Evolutionary conservation across 257 asterid species (phyloP).

Genomic region (Misopates orontium): DNA sequence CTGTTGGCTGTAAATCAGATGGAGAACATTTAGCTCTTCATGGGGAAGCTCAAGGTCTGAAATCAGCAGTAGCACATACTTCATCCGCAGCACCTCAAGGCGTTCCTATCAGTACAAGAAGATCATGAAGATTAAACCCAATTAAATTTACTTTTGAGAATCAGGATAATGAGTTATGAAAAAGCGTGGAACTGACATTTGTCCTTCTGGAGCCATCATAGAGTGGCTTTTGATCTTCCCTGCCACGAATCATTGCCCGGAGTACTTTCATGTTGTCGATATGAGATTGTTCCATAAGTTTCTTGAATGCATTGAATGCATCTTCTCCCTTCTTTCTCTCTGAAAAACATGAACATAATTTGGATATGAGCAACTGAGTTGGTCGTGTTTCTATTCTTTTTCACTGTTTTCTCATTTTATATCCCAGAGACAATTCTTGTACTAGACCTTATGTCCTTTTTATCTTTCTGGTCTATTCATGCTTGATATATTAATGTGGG

Average conservation of each 20-base stretch:
- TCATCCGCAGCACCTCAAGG: conserved; percentile 61
- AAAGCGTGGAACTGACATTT: conserved; percentile 27
- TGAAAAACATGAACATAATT: conserved; percentile 21
- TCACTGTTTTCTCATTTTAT: neutral
- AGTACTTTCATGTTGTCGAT: conserved; percentile 58
- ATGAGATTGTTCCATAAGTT: conserved; percentile 42
- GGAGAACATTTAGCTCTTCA: conserved; percentile 74
- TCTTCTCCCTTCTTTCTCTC: conserved; percentile 39
- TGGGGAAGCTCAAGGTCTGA: conserved; percentile 67
- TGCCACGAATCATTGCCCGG: conserved; percentile 38
- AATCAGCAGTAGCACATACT: conserved; percentile 67
- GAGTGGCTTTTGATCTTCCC: conserved; percentile 49
- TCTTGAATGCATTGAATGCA: conserved; percentile 37
- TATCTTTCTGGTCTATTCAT: too few species aligned
- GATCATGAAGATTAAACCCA: neutral
- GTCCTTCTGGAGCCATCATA: conserved; percentile 40
- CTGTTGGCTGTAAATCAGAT: conserved; percentile 57
- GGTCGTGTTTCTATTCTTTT: neutral
- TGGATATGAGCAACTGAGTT: neutral
- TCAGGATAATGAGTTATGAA: neutral
- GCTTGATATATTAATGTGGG: neutral
- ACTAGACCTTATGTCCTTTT: neutral
- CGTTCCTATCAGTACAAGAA: conserved; percentile 45
- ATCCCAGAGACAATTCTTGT: neutral
- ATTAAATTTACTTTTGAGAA: neutral